Evolutionary conservation across 78 protist species (phyloP).

Genomic region (Tieghemostelium lacteum): DNA sequence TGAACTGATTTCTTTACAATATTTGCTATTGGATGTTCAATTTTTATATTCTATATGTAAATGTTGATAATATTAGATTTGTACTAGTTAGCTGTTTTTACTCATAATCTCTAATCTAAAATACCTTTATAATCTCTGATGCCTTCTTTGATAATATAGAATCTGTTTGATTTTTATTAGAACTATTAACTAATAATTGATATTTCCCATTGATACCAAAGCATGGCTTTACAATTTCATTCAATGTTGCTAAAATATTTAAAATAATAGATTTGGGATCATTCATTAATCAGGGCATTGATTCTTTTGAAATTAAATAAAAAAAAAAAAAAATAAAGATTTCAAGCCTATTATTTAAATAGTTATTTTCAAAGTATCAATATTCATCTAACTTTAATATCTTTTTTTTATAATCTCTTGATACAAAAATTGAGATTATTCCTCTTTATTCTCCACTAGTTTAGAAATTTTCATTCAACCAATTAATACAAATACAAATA

Average conservation of each 20-base stretch:
- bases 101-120: neutral
- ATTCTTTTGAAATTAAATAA: too few relatives aligned
- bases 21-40: constrained; percentile 49
- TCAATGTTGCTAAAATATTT: constrained; percentile 2
- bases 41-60: neutral
- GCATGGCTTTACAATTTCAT: constrained; percentile 15
- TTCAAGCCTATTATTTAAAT: too few relatives aligned
- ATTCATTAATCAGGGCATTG: too few relatives aligned
- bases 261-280: constrained; percentile 2
- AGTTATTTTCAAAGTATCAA: too few relatives aligned
- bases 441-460: too few relatives aligned
- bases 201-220: constrained; percentile 22
- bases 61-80: neutral
- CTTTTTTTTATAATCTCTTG: too few relatives aligned
- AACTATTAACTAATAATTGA: constrained; percentile 7
- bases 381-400: too few relatives aligned
- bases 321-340: too few relatives aligned
- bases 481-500: too few relatives aligned
- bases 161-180: neutral
- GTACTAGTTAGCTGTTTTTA: neutral
- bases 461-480: too few relatives aligned
- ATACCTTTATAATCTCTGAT: constrained; percentile 61
- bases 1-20: constrained; percentile 36
- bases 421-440: too few relatives aligned
- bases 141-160: constrained; percentile 37